Base-by-base conservation (phyloP, 2,329 filamentous ascomycete species). In the Colletotrichum theobromicola region DNA sequence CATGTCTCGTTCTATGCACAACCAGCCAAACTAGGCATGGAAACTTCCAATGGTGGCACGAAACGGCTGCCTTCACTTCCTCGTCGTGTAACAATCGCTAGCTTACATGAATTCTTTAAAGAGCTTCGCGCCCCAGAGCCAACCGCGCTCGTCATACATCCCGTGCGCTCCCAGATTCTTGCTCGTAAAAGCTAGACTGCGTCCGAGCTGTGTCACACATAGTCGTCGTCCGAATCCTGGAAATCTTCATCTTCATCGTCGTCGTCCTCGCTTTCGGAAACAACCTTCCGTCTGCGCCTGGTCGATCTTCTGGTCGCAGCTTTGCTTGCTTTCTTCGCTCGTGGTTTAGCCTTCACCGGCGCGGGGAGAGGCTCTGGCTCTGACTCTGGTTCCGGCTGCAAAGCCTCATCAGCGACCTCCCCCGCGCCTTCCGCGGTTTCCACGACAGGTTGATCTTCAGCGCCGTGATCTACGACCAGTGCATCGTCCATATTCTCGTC, bases 391-490 rank as follows among this genome's bases (percentile, higher is more conserved):
- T 50, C n/a, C 7, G 50, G n/a, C n/a, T n/a, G n/a, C n/a, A n/a
- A 61, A 42, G 24, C 18, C 42, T 74, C 62, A 16, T 55, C 35
- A 18, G 26, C 24, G 13, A 15, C 42, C 16, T 71, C 58, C n/a
- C 4, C 65, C 34, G 21, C 18, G 21, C 13, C 57, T 55, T 63
- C 34, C 34, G 16, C 42, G 26, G 62, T 26, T 58, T 71, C 67
- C 24, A 28, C 28, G 13, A 42, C 53, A n/a, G 12, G 7, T 3
- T 66, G 24, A 28, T 66, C 30, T 3, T 28, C 37, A 5, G 55
- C 66, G 10, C 79, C 69, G 65, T 83, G 79, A 18, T 84, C 83
- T 79, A 85, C 82, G 26, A 81, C 82, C 64, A 82, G 70, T 7
- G 80, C 82, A 24, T 79, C 82, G 26, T 82, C 79, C 35, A 79